Conservation (phyloP, 2,329 filamentous ascomycete species). For the Pseudogymnoascus sp. region DNA sequence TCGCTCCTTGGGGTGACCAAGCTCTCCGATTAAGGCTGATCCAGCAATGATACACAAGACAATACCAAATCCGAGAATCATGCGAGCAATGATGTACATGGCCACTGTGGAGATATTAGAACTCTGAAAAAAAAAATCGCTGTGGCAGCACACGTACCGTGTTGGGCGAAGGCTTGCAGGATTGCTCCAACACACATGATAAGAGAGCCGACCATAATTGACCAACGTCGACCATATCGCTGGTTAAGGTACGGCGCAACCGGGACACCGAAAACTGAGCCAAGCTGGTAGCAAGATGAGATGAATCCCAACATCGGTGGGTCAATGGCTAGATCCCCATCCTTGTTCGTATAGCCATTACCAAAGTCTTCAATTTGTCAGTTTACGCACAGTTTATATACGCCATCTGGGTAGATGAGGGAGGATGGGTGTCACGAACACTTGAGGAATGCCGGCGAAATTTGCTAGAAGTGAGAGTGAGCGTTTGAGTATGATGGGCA, state of each 20-base stretch:
- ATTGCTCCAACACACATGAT: constrained; percentile 49
- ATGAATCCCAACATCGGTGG: constrained; percentile 38
- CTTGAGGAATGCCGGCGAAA: background rate
- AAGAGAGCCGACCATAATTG: constrained; percentile 48
- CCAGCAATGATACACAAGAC: constrained; percentile 45
- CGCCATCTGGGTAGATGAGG: background rate
- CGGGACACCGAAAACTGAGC: constrained; percentile 47
- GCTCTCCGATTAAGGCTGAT: constrained; percentile 47
- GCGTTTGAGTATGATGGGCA: background rate
- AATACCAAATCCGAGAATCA: constrained; percentile 46
- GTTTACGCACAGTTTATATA: background rate
- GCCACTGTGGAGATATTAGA: constrained; percentile 28
- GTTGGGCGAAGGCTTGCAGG: constrained; percentile 44
- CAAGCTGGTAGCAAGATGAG: constrained; percentile 47
- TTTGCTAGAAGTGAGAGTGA: background rate
- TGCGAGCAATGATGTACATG: constrained; percentile 47
- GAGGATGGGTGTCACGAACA: background rate
- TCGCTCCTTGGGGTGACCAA: constrained; percentile 48
- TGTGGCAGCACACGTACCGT: constrained; percentile 5
- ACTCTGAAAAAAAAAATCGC: background rate
- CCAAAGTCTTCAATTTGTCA: background rate
- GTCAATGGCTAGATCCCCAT: background rate
- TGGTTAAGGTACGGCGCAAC: constrained; percentile 46
- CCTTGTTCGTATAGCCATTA: background rate
- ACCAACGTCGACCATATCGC: constrained; percentile 41